Evolutionary conservation across 2,329 filamentous ascomycete species (phyloP).

Genomic region (Piedraia hortae): DNA sequence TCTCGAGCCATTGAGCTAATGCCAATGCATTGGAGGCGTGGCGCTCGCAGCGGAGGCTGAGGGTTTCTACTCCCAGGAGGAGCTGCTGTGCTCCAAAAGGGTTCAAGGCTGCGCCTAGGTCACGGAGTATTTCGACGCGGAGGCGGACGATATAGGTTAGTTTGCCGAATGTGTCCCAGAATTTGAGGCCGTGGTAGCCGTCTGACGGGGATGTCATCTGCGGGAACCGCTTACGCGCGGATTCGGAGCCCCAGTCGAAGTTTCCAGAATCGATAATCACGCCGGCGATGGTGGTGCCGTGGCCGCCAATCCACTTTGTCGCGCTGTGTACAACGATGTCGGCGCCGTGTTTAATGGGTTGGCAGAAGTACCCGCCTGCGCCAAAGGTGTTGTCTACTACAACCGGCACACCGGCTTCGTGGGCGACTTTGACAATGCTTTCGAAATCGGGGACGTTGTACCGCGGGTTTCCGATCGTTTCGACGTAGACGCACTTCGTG

Average conservation of each 20-base stretch:
- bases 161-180: conserved; percentile 74
- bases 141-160: conserved; percentile 62
- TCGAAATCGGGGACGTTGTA: conserved; percentile 87
- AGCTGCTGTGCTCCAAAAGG: conserved; percentile 86
- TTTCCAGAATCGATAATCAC: conserved; percentile 69
- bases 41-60: conserved; percentile 61
- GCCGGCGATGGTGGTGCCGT: conserved; percentile 67
- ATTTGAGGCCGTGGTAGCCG: conserved; percentile 80
- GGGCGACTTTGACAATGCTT: conserved; percentile 57
- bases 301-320: conserved; percentile 91
- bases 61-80: conserved; percentile 65
- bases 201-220: conserved; percentile 73
- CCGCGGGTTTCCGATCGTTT: conserved; percentile 78
- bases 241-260: conserved; percentile 79
- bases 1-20: conserved; percentile 59
- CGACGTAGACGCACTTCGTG: conserved; percentile 77
- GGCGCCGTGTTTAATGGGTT: conserved; percentile 69
- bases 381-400: conserved; percentile 86
- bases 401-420: conserved; percentile 31
- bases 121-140: conserved; percentile 70
- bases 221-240: conserved; percentile 39
- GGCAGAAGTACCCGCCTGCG: conserved; percentile 65
- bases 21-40: conserved; percentile 63
- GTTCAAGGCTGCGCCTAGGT: conserved; percentile 58
- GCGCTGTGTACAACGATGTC: conserved; percentile 88